Evolutionary conservation across 495 filamentous ascomycete genomes (phyloP), one percentile per base, ranked within the genome.

Genomic region (Physcia stellaris): DNA sequence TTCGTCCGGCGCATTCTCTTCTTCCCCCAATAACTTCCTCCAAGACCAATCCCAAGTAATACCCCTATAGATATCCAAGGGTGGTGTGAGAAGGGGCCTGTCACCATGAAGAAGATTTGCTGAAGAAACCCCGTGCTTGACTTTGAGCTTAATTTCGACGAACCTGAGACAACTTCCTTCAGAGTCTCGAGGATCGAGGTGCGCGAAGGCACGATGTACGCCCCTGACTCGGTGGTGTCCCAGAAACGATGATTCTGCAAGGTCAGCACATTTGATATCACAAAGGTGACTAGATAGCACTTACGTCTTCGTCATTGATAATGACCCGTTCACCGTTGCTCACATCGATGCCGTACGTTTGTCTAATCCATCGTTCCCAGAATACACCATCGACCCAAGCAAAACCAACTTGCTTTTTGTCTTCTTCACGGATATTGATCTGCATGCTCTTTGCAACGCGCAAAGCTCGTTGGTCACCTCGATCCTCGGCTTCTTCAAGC

Each of bases 361-460:
- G 90, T 32, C 86, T 68, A 39, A 98, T 75, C 90, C 90, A 98
- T 26, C 88, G 71, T 56, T 95, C 86, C 90, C 90, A 98, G 58
- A 96, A 95, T 17, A 85, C 75, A 34, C 86, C 86, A 57, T 98
- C 90, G 6, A 96, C 84, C 92, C 92, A 96, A n/a, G 92, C 90
- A 62, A 98, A 98, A 3, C 77, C 70, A 18, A 95, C 85, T 49
- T 90, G 79, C 58, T 90, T 94, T 50, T 79, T 80, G 52, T 85
- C 77, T 38, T 83, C 70, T 51, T 82, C 75, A 45, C 86, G 77
- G 68, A 95, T 88, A 40, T 81, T 82, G 52, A 96, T 86, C 5
- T 76, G 71, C 57, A 92, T 94, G 45, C 75, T 80, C 66, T 98
- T 98, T 17, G 90, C 92, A n/a, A 74, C 66, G 30, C 84, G 70